phyloP scores from a whole-genome alignment of 352 stramenopile species.

The Phytopythium litorale region DNA sequence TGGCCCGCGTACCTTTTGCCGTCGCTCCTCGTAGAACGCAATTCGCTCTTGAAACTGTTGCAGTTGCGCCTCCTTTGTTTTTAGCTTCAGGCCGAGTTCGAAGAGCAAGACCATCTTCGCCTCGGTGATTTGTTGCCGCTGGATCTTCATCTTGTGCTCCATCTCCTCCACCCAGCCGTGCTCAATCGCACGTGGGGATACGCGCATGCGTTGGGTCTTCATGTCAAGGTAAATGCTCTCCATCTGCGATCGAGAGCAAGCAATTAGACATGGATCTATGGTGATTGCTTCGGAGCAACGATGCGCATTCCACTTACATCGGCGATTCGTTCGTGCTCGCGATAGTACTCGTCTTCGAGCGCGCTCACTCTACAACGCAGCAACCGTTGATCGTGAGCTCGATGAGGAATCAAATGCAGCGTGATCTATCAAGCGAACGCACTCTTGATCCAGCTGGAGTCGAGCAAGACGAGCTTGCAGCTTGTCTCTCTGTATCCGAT shows the following conservation, averaged over 20 bases:
- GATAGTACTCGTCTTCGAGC: conserved; percentile 64
- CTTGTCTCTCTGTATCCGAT: conserved; percentile 55
- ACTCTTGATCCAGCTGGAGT: conserved; percentile 53
- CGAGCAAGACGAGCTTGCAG: conserved; percentile 43
- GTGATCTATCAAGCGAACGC: conserved; percentile 6
- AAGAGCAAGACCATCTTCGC: conserved; percentile 63
- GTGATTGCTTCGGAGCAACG: not conserved
- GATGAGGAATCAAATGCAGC: no score
- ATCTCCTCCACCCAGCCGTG: conserved; percentile 83
- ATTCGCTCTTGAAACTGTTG: conserved; percentile 31
- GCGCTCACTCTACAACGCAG: conserved; percentile 37
- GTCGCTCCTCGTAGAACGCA: conserved; percentile 36
- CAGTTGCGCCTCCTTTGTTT: conserved; percentile 45
- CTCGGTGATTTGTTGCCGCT: conserved; percentile 54
- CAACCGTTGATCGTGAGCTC: not conserved
- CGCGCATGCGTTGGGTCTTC: conserved; percentile 63
- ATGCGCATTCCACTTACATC: conserved; percentile 36
- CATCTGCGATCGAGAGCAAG: conserved; percentile 30
- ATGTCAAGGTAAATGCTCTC: conserved; percentile 82
- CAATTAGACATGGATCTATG: not conserved
- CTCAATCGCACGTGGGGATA: conserved; percentile 74
- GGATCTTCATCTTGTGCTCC: conserved; percentile 63
- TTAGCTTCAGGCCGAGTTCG: conserved; percentile 47
- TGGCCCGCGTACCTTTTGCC: conserved; percentile 29
- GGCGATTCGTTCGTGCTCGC: conserved; percentile 49